Evolutionary conservation across 2,329 filamentous ascomycete genomes (phyloP).

Genomic region (Fusarium sp.): DNA sequence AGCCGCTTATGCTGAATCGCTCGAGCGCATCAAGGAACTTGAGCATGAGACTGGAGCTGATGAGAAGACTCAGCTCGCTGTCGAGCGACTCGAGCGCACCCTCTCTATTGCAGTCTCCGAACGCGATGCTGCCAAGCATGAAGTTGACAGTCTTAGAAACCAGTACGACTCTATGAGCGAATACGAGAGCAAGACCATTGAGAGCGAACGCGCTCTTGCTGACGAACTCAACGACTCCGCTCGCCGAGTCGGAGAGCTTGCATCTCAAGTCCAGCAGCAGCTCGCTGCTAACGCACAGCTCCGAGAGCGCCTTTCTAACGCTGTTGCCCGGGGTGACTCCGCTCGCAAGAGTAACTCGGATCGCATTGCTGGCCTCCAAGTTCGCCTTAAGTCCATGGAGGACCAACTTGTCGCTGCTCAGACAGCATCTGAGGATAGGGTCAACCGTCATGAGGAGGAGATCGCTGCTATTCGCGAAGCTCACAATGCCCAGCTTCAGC

Average conservation of each 20-base stretch:
- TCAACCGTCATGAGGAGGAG: conserved; percentile 88
- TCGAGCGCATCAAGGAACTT: conserved; percentile 74
- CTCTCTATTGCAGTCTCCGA: conserved; percentile 77
- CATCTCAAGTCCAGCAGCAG: conserved; percentile 82
- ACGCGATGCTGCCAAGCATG: conserved; percentile 76
- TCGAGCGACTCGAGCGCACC: conserved; percentile 74
- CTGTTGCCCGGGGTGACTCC: conserved; percentile 84
- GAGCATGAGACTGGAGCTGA: conserved; percentile 64
- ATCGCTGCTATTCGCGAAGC: conserved; percentile 79
- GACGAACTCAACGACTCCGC: conserved; percentile 79
- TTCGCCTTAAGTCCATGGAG: conserved; percentile 82
- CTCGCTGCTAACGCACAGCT: conserved; percentile 81
- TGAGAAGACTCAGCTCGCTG: conserved; percentile 71
- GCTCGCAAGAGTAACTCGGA: conserved; percentile 84
- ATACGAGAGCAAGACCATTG: conserved; percentile 66
- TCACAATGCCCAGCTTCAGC: conserved; percentile 80
- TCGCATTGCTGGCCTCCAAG: conserved; percentile 86
- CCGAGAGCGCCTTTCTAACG: conserved; percentile 79
- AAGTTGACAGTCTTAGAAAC: conserved; percentile 70
- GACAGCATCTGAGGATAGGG: conserved; percentile 84
- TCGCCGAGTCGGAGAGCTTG: conserved; percentile 81
- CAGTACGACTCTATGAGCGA: conserved; percentile 70
- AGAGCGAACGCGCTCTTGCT: conserved; percentile 72
- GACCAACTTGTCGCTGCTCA: conserved; percentile 87
- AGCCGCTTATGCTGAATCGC: conserved; percentile 73